Conservation (phyloP, 192 early-diverging fungal species). For the Gaertneriomyces sp. region DNA sequence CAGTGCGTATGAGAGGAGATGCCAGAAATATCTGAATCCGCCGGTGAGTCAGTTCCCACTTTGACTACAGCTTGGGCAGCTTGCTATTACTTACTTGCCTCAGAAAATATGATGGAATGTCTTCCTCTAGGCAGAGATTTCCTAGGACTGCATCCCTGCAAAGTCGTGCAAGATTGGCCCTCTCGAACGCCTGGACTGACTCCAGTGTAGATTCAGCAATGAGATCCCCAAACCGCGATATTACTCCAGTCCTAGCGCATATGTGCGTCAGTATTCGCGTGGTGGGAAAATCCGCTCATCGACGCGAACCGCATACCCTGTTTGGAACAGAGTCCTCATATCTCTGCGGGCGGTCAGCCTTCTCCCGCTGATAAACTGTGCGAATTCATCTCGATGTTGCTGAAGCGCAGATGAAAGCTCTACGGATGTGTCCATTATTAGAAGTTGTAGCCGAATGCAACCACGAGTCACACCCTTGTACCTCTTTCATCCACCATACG, state of each 20-base stretch:
- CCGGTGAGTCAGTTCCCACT: not conserved
- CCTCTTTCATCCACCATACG: conserved; percentile 54
- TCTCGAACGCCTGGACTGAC: conserved; percentile 42
- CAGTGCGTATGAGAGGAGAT: conserved; percentile 4
- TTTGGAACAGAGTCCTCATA: conserved; percentile 45
- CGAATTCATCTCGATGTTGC: conserved; percentile 52
- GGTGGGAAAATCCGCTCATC: conserved; percentile 4
- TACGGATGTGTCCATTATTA: conserved; percentile 4
- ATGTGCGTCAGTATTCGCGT: not conserved
- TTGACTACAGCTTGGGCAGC: not conserved
- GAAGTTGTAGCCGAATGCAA: not conserved
- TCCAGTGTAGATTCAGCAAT: conserved; percentile 42
- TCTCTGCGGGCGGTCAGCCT: conserved; percentile 41
- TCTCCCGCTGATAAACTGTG: conserved; percentile 56
- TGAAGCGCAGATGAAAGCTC: conserved; percentile 45
- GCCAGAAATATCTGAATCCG: conserved; percentile 18
- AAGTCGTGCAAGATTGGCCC: conserved; percentile 39
- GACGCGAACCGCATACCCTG: conserved; percentile 31
- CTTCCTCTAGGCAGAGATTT: conserved; percentile 37
- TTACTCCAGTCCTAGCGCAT: conserved; percentile 42
- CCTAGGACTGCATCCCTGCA: conserved; percentile 40
- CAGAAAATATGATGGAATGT: conserved; percentile 42
- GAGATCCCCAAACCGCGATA: conserved; percentile 51
- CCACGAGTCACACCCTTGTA: conserved; percentile 7
- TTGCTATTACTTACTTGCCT: conserved; percentile 30